phyloP scores from a whole-genome alignment of 176 grass and related monocot genomes.

The Lolium multiflorum region DNA sequence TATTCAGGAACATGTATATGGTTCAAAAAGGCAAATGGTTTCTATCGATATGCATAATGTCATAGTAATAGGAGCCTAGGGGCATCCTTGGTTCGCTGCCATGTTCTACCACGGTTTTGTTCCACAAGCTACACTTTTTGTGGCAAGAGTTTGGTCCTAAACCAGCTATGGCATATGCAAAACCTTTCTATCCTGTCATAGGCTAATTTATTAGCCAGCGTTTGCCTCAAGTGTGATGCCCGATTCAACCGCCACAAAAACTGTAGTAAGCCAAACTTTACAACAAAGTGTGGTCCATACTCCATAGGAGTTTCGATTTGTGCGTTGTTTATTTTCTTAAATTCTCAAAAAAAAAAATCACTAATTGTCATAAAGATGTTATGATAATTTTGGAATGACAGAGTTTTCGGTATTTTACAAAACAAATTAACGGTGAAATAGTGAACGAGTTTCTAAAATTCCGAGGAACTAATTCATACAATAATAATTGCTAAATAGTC shows the following conservation, averaged over 20 bases:
- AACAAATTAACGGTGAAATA: too few species aligned
- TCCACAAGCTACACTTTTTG: background rate
- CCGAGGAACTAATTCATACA: background rate
- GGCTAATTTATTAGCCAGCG: background rate
- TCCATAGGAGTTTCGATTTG: too few species aligned
- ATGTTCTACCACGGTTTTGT: conserved; percentile 19
- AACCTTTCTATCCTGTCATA: background rate
- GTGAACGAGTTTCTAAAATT: background rate
- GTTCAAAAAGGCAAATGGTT: background rate
- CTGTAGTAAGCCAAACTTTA: too few species aligned
- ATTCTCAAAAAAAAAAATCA: too few species aligned
- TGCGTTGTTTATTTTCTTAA: too few species aligned
- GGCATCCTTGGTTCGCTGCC: background rate
- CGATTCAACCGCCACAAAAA: background rate
- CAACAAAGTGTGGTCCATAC: too few species aligned
- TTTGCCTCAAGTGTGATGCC: background rate
- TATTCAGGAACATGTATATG: background rate
- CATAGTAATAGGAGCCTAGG: background rate
- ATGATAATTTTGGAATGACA: conserved; percentile 11
- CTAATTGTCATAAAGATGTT: background rate
- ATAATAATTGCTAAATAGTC: background rate
- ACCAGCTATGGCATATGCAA: background rate
- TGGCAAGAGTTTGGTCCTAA: background rate
- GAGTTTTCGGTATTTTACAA: background rate
- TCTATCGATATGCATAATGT: conserved; percentile 7